Evolutionary conservation across 2,329 filamentous ascomycete species (phyloP).

Genomic region (Diaporthe humulicola): DNA sequence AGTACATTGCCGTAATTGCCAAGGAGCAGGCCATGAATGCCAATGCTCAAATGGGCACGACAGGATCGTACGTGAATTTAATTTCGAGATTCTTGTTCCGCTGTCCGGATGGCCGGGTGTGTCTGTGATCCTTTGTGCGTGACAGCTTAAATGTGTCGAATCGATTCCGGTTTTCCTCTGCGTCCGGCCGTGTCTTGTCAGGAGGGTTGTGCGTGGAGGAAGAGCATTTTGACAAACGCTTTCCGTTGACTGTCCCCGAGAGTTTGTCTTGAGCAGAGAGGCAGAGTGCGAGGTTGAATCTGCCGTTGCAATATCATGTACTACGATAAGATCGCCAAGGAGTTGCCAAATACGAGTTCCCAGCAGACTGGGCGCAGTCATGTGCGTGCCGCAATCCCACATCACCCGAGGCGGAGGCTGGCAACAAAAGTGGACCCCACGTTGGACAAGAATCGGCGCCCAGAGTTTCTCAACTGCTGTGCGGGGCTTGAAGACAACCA

Average conservation of each 20-base stretch:
- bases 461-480: neutral
- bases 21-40: neutral
- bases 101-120: neutral
- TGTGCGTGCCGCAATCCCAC: neutral
- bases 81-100: neutral
- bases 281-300: neutral
- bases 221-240: neutral
- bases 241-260: neutral
- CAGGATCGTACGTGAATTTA: no score
- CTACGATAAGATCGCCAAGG: neutral
- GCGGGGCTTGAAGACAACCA: conserved; percentile 1
- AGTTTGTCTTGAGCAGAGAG: neutral
- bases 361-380: conserved; percentile 4
- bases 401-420: neutral
- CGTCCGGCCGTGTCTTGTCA: neutral
- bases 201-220: no score
- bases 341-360: neutral
- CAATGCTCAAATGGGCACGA: neutral
- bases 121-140: neutral
- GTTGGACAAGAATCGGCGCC: conserved; percentile 14
- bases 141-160: neutral
- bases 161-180: neutral
- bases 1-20: neutral
- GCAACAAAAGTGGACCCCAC: neutral
- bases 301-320: conserved; percentile 3